These are phyloP conservation scores for Gymnopilus dilepis DNA, from an alignment of 768 basidiomycete species.

Conservation along the genomic window DNA sequence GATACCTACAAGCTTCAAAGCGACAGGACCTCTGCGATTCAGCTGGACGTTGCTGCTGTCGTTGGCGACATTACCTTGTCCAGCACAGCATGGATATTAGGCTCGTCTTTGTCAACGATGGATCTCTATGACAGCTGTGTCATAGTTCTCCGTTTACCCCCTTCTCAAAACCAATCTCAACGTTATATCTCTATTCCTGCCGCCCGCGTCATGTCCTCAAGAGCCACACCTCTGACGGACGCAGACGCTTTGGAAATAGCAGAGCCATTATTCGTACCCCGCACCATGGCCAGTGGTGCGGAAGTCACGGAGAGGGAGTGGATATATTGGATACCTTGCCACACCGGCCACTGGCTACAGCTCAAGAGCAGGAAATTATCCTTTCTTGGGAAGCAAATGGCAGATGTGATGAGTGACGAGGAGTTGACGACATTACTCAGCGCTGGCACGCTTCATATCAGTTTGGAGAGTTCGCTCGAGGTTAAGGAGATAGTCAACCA, in stretches of 20 bases:
- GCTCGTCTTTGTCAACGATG: conserved; percentile 23
- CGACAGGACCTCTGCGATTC: background rate
- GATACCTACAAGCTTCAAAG: background rate
- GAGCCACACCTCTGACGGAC: background rate
- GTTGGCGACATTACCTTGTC: conserved; percentile 32
- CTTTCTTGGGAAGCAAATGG: conserved; percentile 10
- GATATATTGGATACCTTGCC: conserved; percentile 34
- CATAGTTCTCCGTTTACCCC: conserved; percentile 21
- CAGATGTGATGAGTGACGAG: background rate
- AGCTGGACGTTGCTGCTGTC: conserved; percentile 25
- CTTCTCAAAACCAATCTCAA: background rate
- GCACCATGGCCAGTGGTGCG: background rate
- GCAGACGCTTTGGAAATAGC: background rate
- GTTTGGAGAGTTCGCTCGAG: conserved; percentile 16
- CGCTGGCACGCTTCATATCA: conserved; percentile 21
- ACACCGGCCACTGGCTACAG: conserved; percentile 25
- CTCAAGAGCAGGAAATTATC: conserved; percentile 19
- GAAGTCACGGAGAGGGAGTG: conserved; percentile 16
- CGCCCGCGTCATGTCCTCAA: background rate
- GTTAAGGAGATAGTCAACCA: conserved; percentile 3
- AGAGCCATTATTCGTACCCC: background rate
- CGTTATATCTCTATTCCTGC: background rate
- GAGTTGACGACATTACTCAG: conserved; percentile 2
- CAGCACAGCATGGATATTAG: conserved; percentile 31
- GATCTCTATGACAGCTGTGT: conserved; percentile 35